These are phyloP conservation scores for Starmerella sp. DNA, from an alignment of 805 yeast genomes.

Conservation along the genomic window DNA sequence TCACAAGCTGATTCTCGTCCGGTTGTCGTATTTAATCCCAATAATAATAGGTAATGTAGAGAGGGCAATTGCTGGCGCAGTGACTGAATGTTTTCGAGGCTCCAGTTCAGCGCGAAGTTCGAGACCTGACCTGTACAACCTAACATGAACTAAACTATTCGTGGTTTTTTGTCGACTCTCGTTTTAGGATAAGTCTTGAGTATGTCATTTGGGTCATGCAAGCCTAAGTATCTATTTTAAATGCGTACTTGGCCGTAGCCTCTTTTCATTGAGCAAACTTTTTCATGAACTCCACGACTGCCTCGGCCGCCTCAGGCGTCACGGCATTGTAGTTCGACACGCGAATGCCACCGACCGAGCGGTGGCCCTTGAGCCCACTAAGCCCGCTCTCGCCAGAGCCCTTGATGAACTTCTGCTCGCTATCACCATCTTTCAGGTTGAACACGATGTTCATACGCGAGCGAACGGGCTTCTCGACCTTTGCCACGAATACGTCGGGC, in stretches of 20 bases:
- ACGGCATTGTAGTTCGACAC: slow-evolving; percentile 90
- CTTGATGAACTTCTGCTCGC: slow-evolving; percentile 57
- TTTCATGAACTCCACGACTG: slow-evolving; percentile 13
- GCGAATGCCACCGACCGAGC: slow-evolving; percentile 95
- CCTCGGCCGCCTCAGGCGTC: slow-evolving; percentile 32
- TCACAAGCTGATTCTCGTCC: too few relatives aligned
- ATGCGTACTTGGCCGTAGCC: background rate
- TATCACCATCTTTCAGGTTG: slow-evolving; percentile 51
- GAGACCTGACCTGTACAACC: too few relatives aligned
- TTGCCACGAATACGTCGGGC: slow-evolving; percentile 53
- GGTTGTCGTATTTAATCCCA: too few relatives aligned
- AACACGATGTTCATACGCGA: slow-evolving; percentile 92
- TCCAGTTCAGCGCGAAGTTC: too few relatives aligned
- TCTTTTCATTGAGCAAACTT: slow-evolving; percentile 3
- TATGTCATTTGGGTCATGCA: too few relatives aligned
- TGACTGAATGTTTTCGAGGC: too few relatives aligned
- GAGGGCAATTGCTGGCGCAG: too few relatives aligned
- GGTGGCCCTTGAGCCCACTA: slow-evolving; percentile 83
- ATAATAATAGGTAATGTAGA: too few relatives aligned
- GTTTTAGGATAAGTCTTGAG: too few relatives aligned
- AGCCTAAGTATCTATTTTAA: too few relatives aligned
- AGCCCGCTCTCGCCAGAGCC: slow-evolving; percentile 51
- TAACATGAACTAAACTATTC: too few relatives aligned
- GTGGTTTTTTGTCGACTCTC: too few relatives aligned
- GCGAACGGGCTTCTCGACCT: slow-evolving; percentile 54